Base-by-base conservation (phyloP, 768 basidiomycete genomes). In the Psilocybe cubensis region DNA sequence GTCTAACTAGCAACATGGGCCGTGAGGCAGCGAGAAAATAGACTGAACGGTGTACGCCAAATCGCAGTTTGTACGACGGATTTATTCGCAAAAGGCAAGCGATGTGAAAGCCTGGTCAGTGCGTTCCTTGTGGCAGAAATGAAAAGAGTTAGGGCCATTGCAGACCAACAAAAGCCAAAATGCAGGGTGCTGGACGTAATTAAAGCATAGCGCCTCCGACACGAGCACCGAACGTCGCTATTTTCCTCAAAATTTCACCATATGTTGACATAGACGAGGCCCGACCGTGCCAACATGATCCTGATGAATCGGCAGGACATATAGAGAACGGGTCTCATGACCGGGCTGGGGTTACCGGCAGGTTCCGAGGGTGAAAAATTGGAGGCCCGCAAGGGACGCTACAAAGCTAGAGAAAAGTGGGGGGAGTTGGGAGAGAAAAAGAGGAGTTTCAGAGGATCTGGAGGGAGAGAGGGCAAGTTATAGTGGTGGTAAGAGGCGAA, bases 321-420 rank as follows among this genome's bases (percentile, higher is more conserved):
- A 52, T 52, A 35, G 47, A 51, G 45, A 51, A 23, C 29, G 48
- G 61, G 49, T 46, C 62, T 56, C 62, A 63, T 63, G 62, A 63
- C 59, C 56, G 24, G 52, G 11, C 38, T 27, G 52, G 33, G 44
- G 57, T 23, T 28, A 52, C 50, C 53, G 57, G 50, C 54, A 52
- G 54, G 11, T 50, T 10, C 57, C 57, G 54, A 56, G 54, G 58
- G 45, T 54, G 33, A 33, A 42, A 25, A 53, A 50, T 40, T 42
- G 18, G 4, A 48, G 28, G 23, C 18, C 14, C 3, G 17, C n/a
- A 46, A 1, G 29, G 41, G 42, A 44, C 27, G 38, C 24, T 17
- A 23, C 24, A 18, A 44, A 44, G 14, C 14, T 14, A 29, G 46
- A 3, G 17, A 2, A 28, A 9, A 0, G 21, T 11, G 35, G 33